These are phyloP conservation scores for Aspergillus udagawae DNA, from an alignment of 2,329 filamentous ascomycete species.

Conservation along the genomic window DNA sequence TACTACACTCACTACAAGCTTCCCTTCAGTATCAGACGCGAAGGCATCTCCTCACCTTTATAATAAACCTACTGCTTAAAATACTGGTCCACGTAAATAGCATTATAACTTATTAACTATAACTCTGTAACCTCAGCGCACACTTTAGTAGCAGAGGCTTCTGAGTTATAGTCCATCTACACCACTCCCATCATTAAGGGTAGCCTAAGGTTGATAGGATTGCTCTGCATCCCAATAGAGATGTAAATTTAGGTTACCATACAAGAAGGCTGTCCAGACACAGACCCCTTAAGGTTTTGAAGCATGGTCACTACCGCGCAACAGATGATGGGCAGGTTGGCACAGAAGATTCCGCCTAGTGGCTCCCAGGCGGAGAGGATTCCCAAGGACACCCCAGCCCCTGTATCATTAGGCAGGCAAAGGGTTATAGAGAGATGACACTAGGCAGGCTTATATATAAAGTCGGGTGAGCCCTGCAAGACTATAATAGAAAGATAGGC, in stretches of 20 bases:
- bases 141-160: background rate
- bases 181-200: too few species aligned
- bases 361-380: constrained; percentile 10
- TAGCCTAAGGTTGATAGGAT: background rate
- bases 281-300: background rate
- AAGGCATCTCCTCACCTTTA: background rate
- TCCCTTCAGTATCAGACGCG: background rate
- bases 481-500: constrained; percentile 4
- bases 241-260: background rate
- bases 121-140: background rate
- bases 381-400: constrained; percentile 2
- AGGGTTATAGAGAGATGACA: background rate
- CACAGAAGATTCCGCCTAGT: constrained; percentile 7
- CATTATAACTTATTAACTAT: background rate
- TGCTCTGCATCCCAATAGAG: background rate
- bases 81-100: background rate
- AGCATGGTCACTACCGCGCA: background rate
- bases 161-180: background rate
- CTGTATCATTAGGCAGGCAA: background rate
- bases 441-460: background rate
- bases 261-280: background rate
- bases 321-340: constrained; percentile 7
- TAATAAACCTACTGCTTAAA: constrained; percentile 1
- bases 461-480: constrained; percentile 1
- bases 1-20: too few species aligned